Conservation (phyloP, 371 early-diverging fungal species). For the Syncephalastrum racemosum region DNA sequence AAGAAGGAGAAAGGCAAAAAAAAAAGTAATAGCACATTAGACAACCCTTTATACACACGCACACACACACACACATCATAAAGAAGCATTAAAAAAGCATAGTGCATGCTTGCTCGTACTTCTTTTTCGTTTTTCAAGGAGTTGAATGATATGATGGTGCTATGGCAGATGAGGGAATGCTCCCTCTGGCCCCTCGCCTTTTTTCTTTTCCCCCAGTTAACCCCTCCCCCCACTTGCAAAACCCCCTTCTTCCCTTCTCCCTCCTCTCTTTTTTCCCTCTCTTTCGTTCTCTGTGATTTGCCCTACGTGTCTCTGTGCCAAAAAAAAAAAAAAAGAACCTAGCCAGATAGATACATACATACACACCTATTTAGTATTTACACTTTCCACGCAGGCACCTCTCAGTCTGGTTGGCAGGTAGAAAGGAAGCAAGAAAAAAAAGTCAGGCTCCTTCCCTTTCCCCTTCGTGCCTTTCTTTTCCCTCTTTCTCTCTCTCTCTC, state of each 20-base stretch:
- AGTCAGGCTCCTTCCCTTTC: constrained; percentile 8
- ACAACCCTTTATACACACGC: not conserved
- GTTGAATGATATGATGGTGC: not conserved
- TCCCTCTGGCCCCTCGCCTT: not conserved
- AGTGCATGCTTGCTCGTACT: not conserved
- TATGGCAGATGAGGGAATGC: too few relatives aligned
- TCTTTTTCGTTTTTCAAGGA: not conserved
- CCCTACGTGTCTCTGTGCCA: too few relatives aligned
- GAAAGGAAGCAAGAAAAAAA: not conserved
- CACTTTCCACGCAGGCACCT: too few relatives aligned
- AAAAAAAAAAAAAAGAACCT: too few relatives aligned
- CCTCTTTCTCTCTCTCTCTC: constrained; percentile 8
- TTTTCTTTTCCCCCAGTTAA: not conserved
- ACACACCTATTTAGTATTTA: too few relatives aligned
- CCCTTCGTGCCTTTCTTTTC: constrained; percentile 10
- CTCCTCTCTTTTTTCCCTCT: constrained; percentile 12
- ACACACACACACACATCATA: constrained; percentile 2
- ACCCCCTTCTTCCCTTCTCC: constrained; percentile 7
- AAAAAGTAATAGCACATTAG: constrained; percentile 6
- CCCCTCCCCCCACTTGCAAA: constrained; percentile 3
- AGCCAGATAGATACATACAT: too few relatives aligned
- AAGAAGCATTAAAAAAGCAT: not conserved
- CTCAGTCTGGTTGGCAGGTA: too few relatives aligned
- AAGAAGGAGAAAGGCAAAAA: constrained; percentile 25
- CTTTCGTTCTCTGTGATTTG: too few relatives aligned